Conservation (phyloP, 2,329 filamentous ascomycete species). For the Pseudocercospora fuligena region DNA sequence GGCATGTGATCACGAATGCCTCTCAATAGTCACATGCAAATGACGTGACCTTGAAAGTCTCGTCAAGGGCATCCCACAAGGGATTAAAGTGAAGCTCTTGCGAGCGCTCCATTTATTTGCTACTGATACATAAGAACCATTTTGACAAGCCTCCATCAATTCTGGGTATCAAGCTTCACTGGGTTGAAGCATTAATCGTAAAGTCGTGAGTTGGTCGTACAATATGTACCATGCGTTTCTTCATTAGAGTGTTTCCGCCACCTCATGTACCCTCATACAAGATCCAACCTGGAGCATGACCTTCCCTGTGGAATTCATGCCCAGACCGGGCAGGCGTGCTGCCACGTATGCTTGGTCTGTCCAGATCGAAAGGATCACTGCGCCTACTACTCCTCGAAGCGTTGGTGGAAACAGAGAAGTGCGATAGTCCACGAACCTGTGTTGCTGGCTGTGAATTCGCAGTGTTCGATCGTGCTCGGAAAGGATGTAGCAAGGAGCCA, state of each 20-base stretch:
- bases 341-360: slow-evolving; percentile 19
- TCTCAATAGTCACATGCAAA: too few species aligned
- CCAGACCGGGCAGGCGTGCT: slow-evolving; percentile 3
- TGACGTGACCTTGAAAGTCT: neutral
- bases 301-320: neutral
- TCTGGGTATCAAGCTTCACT: slow-evolving; percentile 7
- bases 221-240: neutral
- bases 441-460: slow-evolving; percentile 12
- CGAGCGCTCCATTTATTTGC: neutral
- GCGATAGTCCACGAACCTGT: slow-evolving; percentile 1
- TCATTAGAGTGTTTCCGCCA: neutral
- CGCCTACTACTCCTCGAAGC: slow-evolving; percentile 20
- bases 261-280: slow-evolving; percentile 3
- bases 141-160: neutral
- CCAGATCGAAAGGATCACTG: slow-evolving; percentile 33
- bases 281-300: neutral
- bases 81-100: neutral
- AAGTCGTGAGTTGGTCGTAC: neutral
- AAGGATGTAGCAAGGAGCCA: neutral
- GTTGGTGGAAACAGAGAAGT: slow-evolving; percentile 22
- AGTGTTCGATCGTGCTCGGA: slow-evolving; percentile 2
- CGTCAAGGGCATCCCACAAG: neutral
- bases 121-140: neutral
- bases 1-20: too few species aligned
- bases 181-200: neutral